phyloP scores from a whole-genome alignment of 192 early-diverging fungal genomes.

The Kappamyces sp. region DNA sequence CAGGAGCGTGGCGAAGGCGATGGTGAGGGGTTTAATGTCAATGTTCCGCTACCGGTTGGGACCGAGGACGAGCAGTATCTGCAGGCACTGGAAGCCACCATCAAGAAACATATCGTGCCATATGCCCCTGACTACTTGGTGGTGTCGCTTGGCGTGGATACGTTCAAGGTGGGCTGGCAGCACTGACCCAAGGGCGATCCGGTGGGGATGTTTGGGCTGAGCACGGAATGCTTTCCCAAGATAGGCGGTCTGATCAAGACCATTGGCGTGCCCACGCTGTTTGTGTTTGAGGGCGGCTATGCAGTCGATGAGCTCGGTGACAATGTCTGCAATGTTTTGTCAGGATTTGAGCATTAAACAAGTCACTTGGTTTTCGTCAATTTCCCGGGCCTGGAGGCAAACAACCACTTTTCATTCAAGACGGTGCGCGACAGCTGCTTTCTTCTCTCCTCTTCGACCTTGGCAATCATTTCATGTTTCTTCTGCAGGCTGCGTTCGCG shows the following conservation, averaged over 20 bases:
- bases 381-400: too few relatives aligned
- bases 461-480: too few relatives aligned
- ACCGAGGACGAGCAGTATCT: conserved; percentile 57
- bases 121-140: conserved; percentile 53
- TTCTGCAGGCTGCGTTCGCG: too few relatives aligned
- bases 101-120: conserved; percentile 35
- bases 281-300: conserved; percentile 37
- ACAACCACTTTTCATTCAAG: too few relatives aligned
- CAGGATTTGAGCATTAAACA: conserved; percentile 2
- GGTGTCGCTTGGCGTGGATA: conserved; percentile 64
- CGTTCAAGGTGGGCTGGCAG: conserved; percentile 25
- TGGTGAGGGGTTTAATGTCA: conserved; percentile 64
- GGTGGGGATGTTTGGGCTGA: conserved; percentile 29
- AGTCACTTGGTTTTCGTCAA: not conserved
- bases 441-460: too few relatives aligned
- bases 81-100: conserved; percentile 29
- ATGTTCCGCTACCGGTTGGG: conserved; percentile 49
- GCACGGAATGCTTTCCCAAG: conserved; percentile 21
- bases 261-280: conserved; percentile 20
- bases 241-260: conserved; percentile 20
- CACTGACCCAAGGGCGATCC: conserved; percentile 18
- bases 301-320: conserved; percentile 4
- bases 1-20: conserved; percentile 50
- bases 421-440: too few relatives aligned
- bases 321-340: conserved; percentile 17